A percentile compares a stretch with the other conserved stretches of the same genome.
Conservation (phyloP, 2,329 filamentous ascomycete genomes). For the Fusarium abutilonis region DNA sequence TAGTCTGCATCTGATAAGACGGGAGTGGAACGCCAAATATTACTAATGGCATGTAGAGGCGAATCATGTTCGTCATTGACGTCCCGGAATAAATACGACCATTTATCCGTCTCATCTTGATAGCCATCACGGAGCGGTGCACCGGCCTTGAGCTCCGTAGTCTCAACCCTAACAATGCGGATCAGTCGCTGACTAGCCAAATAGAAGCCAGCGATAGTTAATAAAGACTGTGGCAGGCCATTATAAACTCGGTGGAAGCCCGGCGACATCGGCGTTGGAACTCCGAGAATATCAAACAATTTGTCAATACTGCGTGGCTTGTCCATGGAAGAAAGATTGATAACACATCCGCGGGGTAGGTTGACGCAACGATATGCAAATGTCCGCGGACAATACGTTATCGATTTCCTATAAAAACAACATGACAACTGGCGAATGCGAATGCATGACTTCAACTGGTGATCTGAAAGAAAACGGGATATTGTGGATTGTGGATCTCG, state of each 20-base stretch:
- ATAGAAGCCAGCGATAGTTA: slow-evolving; percentile 33
- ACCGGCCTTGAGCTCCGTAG: slow-evolving; percentile 25
- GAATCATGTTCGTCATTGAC: slow-evolving; percentile 11
- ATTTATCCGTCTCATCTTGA: slow-evolving; percentile 2
- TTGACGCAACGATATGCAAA: too few species aligned
- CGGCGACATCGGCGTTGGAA: slow-evolving; percentile 22
- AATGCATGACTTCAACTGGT: too few species aligned
- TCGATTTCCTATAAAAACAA: not conserved
- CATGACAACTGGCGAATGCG: not conserved
- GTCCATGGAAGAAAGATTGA: slow-evolving; percentile 30
- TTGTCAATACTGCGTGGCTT: slow-evolving; percentile 15
- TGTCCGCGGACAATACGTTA: not conserved
- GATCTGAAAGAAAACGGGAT: not conserved
- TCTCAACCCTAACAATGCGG: slow-evolving; percentile 18
- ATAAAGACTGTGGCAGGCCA: not conserved
- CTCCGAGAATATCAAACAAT: not conserved
- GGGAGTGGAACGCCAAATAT: slow-evolving; percentile 19
- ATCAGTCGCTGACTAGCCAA: slow-evolving; percentile 32
- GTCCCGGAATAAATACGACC: slow-evolving; percentile 10
- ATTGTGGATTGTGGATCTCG: slow-evolving; percentile 19
- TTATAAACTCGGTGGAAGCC: slow-evolving; percentile 8
- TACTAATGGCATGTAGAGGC: slow-evolving; percentile 33
- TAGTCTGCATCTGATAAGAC: slow-evolving; percentile 41
- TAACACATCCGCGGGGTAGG: slow-evolving; percentile 13
- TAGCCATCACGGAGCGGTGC: slow-evolving; percentile 1